Conservation (phyloP, 108 stramenopile species). For the Pseudonitzschia pungens region DNA sequence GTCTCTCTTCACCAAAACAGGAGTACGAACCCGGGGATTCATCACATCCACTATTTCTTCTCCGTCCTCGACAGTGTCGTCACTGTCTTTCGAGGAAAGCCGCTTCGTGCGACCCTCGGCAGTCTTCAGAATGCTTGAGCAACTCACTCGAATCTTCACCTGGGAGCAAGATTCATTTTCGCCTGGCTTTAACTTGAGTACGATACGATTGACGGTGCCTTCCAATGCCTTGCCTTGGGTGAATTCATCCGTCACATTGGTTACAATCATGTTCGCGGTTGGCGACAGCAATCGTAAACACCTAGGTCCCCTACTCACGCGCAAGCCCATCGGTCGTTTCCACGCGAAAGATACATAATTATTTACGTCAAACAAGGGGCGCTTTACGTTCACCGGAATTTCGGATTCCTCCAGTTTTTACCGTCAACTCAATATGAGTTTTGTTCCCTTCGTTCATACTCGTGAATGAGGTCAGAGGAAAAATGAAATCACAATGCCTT, state of each 20-base stretch:
- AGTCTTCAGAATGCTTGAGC: slow-evolving; percentile 43
- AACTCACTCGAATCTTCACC: slow-evolving; percentile 45
- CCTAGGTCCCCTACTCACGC: slow-evolving; percentile 63
- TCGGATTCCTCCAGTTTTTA: slow-evolving; percentile 34
- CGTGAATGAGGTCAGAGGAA: slow-evolving; percentile 35
- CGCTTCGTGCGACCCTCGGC: slow-evolving; percentile 29
- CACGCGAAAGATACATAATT: slow-evolving; percentile 76
- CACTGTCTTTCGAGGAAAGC: slow-evolving; percentile 12
- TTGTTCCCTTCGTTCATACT: slow-evolving; percentile 15
- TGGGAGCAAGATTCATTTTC: slow-evolving; percentile 52
- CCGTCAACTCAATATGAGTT: slow-evolving; percentile 37
- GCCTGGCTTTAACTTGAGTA: slow-evolving; percentile 61
- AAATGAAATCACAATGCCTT: slow-evolving; percentile 52
- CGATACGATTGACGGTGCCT: slow-evolving; percentile 84
- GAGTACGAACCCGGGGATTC: slow-evolving; percentile 36
- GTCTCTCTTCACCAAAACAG: slow-evolving; percentile 35
- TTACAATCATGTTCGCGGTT: slow-evolving; percentile 58
- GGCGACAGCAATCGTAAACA: slow-evolving; percentile 73
- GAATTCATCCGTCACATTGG: slow-evolving; percentile 56
- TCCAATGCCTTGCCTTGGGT: slow-evolving; percentile 64
- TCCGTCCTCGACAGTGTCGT: neutral
- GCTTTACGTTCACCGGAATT: slow-evolving; percentile 33
- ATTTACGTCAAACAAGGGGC: slow-evolving; percentile 74
- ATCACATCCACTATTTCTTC: slow-evolving; percentile 13
- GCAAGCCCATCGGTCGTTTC: slow-evolving; percentile 59